phyloP scores from a whole-genome alignment of 106 monocot genomes.

The Narthecium ossifragum region DNA sequence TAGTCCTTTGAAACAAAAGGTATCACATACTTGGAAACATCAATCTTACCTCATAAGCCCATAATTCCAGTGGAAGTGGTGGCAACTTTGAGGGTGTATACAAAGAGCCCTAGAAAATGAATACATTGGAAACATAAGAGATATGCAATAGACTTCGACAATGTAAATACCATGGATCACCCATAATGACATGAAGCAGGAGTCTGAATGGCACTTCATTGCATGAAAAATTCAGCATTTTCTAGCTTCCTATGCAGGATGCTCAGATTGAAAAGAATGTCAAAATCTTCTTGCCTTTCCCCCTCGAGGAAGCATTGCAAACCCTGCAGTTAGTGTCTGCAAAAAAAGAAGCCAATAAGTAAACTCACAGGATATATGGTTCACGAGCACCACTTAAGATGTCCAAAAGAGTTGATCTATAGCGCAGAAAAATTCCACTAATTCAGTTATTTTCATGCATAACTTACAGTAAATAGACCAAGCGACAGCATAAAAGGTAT shows the following conservation, averaged over 20 bases:
- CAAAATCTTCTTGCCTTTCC: constrained; percentile 53
- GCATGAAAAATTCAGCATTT: too few relatives aligned
- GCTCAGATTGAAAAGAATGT: too few relatives aligned
- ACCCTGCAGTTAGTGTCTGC: constrained; percentile 78
- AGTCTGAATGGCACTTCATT: not conserved
- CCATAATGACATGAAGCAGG: too few relatives aligned
- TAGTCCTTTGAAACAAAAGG: not conserved
- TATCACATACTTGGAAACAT: not conserved
- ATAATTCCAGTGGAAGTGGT: constrained; percentile 60
- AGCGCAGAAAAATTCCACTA: constrained; percentile 1
- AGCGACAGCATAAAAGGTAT: constrained; percentile 86
- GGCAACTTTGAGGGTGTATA: constrained; percentile 72
- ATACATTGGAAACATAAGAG: not conserved
- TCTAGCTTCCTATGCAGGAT: too few relatives aligned
- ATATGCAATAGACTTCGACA: not conserved
- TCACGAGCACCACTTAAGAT: not conserved
- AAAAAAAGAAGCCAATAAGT: constrained; percentile 14
- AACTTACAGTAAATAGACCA: constrained; percentile 78
- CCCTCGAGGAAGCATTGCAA: constrained; percentile 78
- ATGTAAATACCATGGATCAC: not conserved
- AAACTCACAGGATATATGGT: not conserved
- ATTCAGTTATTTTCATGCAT: not conserved
- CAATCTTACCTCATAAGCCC: constrained; percentile 86
- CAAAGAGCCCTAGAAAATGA: constrained; percentile 53
- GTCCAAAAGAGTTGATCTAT: too few relatives aligned